These are phyloP conservation scores for Sporothrix protearum DNA, from an alignment of 2,329 filamentous ascomycete genomes.

Conservation along the genomic window DNA sequence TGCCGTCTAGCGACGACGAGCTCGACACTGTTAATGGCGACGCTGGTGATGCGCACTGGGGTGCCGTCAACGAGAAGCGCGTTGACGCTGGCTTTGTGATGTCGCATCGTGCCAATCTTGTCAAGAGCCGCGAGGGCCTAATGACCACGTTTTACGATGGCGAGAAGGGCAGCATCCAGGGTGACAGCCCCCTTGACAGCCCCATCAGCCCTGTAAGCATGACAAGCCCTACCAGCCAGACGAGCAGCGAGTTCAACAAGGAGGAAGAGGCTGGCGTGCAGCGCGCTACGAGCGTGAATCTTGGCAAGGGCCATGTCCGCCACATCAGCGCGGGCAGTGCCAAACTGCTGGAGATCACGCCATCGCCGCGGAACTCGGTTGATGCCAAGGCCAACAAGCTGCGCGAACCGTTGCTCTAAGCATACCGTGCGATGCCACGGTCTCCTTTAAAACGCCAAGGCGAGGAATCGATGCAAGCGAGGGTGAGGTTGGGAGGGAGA, in stretches of 20 bases:
- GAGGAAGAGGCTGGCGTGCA: conserved; percentile 45
- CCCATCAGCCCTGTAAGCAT: conserved; percentile 21
- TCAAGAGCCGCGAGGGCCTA: conserved; percentile 53
- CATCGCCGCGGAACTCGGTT: conserved; percentile 52
- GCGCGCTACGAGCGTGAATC: conserved; percentile 68
- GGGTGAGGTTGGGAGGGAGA: background rate
- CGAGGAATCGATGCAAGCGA: background rate
- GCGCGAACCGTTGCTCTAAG: conserved; percentile 18
- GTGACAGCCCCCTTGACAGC: conserved; percentile 20
- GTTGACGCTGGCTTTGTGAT: conserved; percentile 58
- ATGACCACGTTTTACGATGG: conserved; percentile 44
- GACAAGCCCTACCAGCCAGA: conserved; percentile 21
- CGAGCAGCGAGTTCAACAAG: conserved; percentile 30
- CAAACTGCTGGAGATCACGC: conserved; percentile 65
- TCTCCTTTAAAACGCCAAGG: background rate
- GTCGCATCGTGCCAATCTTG: conserved; percentile 39
- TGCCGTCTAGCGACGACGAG: conserved; percentile 58
- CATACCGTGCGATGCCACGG: too few relatives aligned
- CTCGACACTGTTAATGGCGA: conserved; percentile 18
- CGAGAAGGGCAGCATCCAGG: conserved; percentile 35
- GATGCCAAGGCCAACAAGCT: conserved; percentile 42
- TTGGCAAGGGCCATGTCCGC: conserved; percentile 61
- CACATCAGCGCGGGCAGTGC: conserved; percentile 77
- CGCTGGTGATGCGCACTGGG: conserved; percentile 44
- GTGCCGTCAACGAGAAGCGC: conserved; percentile 35